Percentiles rank a stretch among this genome's conserved stretches.
Conservation (phyloP, 1,284 basidiomycete species). For the Neolentinus lepideus region DNA sequence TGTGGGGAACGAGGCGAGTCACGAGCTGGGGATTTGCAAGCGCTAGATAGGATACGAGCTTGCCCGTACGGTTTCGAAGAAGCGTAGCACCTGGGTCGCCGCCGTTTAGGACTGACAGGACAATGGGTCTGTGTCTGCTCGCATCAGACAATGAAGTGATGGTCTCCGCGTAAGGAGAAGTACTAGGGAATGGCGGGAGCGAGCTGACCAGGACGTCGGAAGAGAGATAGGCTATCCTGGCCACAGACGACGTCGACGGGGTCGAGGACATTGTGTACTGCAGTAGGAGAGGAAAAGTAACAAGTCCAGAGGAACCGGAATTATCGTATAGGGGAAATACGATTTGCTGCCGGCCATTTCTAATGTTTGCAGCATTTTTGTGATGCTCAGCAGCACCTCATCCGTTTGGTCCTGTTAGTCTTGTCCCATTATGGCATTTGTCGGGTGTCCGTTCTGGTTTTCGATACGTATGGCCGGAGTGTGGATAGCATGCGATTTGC, state of each 20-base stretch:
- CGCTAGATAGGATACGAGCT: constrained; percentile 48
- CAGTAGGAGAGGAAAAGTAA: too few relatives aligned
- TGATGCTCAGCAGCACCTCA: constrained; percentile 8
- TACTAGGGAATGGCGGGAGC: constrained; percentile 28
- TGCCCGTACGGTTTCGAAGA: constrained; percentile 28
- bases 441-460: too few relatives aligned
- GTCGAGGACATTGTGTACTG: constrained; percentile 16
- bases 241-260: constrained; percentile 35
- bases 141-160: background rate
- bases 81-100: constrained; percentile 55
- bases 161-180: constrained; percentile 26
- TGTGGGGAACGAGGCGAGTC: constrained; percentile 48
- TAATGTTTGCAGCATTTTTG: constrained; percentile 8
- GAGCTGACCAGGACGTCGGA: constrained; percentile 63
- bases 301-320: background rate
- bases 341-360: background rate
- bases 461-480: background rate
- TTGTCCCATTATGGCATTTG: background rate
- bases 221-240: constrained; percentile 60
- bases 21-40: constrained; percentile 36
- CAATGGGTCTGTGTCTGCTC: constrained; percentile 19
- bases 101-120: constrained; percentile 44
- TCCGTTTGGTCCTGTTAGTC: constrained; percentile 14
- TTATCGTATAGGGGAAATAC: background rate
- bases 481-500: background rate